phyloP scores from a whole-genome alignment of 2,329 filamentous ascomycete genomes.

The Fusarium pseudograminearum region DNA sequence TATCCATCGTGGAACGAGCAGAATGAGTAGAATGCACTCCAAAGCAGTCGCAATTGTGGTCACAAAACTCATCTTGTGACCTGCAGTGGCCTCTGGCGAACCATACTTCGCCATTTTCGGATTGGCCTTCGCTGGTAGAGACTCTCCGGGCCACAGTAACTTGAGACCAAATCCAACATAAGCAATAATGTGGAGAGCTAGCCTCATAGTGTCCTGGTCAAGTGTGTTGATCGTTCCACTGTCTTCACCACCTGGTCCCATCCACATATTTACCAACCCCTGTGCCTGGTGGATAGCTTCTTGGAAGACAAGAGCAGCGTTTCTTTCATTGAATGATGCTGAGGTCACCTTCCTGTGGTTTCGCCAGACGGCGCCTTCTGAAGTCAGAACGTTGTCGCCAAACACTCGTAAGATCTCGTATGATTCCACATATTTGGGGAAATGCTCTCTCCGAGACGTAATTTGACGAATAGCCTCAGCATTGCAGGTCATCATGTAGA shows the following conservation, averaged over 20 bases:
- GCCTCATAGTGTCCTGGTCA: conserved; percentile 74
- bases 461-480: conserved; percentile 76
- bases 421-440: conserved; percentile 62
- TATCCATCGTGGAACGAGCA: conserved; percentile 70
- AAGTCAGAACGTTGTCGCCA: conserved; percentile 77
- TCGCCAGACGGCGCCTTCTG: conserved; percentile 77
- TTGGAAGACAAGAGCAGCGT: conserved; percentile 74
- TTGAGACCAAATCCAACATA: conserved; percentile 78
- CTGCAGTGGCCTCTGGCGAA: conserved; percentile 59
- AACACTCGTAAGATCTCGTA: conserved; percentile 61
- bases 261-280: conserved; percentile 71
- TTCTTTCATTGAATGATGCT: conserved; percentile 81
- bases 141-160: conserved; percentile 73
- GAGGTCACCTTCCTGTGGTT: conserved; percentile 78
- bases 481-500: conserved; percentile 69
- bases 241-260: conserved; percentile 49
- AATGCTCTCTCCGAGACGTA: conserved; percentile 73
- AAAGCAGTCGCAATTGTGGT: conserved; percentile 71
- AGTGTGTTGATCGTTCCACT: conserved; percentile 64
- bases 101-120: conserved; percentile 63
- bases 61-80: conserved; percentile 74
- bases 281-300: conserved; percentile 73
- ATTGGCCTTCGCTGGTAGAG: conserved; percentile 57
- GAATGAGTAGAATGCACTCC: conserved; percentile 71
- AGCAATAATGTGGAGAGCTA: conserved; percentile 68